These are phyloP conservation scores for Cordyceps cateniannulata DNA, from an alignment of 2,329 filamentous ascomycete species.

Conservation along the genomic window DNA sequence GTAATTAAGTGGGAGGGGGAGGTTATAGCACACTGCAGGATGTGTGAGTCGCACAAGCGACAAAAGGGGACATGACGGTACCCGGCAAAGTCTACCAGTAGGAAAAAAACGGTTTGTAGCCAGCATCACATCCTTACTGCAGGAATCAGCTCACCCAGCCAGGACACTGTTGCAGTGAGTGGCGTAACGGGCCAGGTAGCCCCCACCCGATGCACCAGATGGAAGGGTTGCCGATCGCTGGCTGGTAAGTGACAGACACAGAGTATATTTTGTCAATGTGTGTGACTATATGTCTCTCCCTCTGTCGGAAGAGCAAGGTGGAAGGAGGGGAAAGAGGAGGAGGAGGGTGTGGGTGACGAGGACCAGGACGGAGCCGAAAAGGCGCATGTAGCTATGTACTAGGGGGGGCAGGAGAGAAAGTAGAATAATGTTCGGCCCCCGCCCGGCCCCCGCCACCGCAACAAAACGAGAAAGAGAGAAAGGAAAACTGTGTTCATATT, in stretches of 20 bases:
- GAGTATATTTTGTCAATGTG: background rate
- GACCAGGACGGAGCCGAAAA: background rate
- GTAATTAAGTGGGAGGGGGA: background rate
- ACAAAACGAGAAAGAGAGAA: too few species aligned
- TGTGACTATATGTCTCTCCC: background rate
- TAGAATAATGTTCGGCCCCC: background rate
- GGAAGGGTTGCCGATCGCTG: conserved; percentile 1
- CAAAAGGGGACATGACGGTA: background rate
- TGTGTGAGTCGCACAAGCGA: background rate
- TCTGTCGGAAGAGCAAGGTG: background rate
- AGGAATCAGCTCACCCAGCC: conserved; percentile 2
- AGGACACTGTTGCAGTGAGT: conserved; percentile 4
- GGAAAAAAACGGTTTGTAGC: background rate
- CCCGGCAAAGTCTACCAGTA: background rate
- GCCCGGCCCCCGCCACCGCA: background rate
- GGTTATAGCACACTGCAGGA: conserved; percentile 4
- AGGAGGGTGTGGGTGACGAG: too few species aligned
- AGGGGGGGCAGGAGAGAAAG: background rate
- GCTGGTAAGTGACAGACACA: background rate
- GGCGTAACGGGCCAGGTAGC: conserved; percentile 2
- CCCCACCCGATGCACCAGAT: conserved; percentile 4
- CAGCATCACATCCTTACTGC: conserved; percentile 1
- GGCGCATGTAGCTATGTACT: background rate
- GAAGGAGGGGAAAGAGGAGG: background rate
- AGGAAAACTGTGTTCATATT: background rate